phyloP scores from a whole-genome alignment of 495 filamentous ascomycete genomes.

The Penicillium cinerascens region DNA sequence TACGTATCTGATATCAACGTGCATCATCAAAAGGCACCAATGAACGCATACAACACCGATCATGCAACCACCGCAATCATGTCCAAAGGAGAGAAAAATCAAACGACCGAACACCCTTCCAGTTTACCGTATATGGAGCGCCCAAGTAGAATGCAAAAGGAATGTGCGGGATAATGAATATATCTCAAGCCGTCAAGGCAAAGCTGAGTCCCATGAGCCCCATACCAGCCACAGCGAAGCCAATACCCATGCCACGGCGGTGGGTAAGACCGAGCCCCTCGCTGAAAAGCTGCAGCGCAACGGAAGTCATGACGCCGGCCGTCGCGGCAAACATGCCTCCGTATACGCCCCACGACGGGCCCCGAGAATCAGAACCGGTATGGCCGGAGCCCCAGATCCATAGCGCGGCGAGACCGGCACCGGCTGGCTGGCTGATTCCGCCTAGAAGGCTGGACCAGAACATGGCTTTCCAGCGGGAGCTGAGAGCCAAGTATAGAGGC shows the following conservation, averaged over 20 bases:
- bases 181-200: constrained; percentile 63
- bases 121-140: constrained; percentile 6
- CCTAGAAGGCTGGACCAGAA: constrained; percentile 80
- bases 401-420: constrained; percentile 76
- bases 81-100: neutral
- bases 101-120: neutral
- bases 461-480: constrained; percentile 73
- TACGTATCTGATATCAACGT: neutral
- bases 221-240: constrained; percentile 89
- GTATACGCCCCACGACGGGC: constrained; percentile 69
- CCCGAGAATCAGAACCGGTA: constrained; percentile 40
- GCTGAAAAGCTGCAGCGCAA: constrained; percentile 83
- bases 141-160: neutral
- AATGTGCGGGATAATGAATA: neutral
- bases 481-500: constrained; percentile 83
- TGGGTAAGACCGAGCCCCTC: constrained; percentile 82
- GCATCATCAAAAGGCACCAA: neutral
- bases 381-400: constrained; percentile 68
- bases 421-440: constrained; percentile 80
- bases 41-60: neutral
- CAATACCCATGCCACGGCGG: constrained; percentile 71
- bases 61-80: neutral
- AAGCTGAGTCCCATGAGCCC: constrained; percentile 79
- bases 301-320: constrained; percentile 90
- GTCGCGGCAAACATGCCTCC: constrained; percentile 86